A percentile compares a stretch with the other conserved stretches of the same genome.
Evolutionary conservation across 140 eudicot species (phyloP).

Genomic region (Ambrosia hybrid): DNA sequence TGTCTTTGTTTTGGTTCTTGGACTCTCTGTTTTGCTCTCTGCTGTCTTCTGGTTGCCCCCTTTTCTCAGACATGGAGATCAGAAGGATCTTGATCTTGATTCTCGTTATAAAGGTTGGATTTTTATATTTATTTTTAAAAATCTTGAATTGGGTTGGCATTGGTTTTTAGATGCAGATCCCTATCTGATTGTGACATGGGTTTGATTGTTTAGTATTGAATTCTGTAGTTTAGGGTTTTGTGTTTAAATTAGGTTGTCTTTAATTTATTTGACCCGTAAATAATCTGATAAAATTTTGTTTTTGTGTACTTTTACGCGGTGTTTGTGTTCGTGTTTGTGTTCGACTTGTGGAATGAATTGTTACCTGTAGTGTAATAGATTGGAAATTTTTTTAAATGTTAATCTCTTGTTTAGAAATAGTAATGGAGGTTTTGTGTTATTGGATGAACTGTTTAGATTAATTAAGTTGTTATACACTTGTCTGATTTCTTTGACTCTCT

Average conservation of each 20-base stretch:
- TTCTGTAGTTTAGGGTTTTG: slow-evolving; percentile 17
- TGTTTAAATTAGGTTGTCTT: background rate
- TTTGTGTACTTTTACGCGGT: background rate
- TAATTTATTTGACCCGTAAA: background rate
- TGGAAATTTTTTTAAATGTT: too few relatives aligned
- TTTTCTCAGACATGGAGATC: slow-evolving; percentile 28
- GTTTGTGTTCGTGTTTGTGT: background rate
- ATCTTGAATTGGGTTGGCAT: background rate
- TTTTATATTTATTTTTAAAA: too few relatives aligned
- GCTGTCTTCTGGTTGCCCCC: slow-evolving; percentile 19
- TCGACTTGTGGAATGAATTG: slow-evolving; percentile 6
- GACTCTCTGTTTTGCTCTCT: too few relatives aligned
- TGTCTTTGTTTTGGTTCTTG: too few relatives aligned
- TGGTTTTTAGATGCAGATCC: slow-evolving; percentile 27
- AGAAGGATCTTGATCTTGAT: too few relatives aligned
- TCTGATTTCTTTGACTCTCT: background rate
- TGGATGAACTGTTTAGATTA: background rate
- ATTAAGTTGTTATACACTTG: slow-evolving; percentile 2
- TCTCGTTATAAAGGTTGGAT: too few relatives aligned
- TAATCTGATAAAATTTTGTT: too few relatives aligned
- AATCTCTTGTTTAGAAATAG: background rate
- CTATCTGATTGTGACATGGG: background rate
- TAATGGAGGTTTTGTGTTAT: slow-evolving; percentile 2
- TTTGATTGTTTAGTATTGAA: background rate
- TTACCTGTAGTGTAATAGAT: slow-evolving; percentile 1